These are phyloP conservation scores for Domatiomyces globalis DNA, from an alignment of 2,329 filamentous ascomycete genomes.

Conservation along the genomic window DNA sequence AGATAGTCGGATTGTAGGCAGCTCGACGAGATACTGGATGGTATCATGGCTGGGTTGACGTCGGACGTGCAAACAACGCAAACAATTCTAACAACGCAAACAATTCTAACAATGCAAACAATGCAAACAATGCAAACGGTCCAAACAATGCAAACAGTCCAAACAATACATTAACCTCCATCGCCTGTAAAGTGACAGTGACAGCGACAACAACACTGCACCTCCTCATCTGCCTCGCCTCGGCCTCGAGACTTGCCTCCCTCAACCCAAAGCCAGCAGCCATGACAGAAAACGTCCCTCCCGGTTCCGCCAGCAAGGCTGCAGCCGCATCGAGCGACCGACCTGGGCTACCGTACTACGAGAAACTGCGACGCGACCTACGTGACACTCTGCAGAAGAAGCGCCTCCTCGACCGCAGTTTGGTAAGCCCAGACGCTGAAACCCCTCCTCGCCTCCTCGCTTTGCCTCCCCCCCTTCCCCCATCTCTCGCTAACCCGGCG, in stretches of 20 bases:
- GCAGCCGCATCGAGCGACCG: slow-evolving; percentile 21
- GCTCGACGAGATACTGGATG: too few relatives aligned
- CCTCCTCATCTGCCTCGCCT: too few relatives aligned
- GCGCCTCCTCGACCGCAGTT: slow-evolving; percentile 45
- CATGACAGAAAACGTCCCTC: slow-evolving; percentile 31
- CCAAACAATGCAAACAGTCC: not conserved
- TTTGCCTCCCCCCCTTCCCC: slow-evolving; percentile 5
- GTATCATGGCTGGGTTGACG: too few relatives aligned
- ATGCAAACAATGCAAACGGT: slow-evolving; percentile 27
- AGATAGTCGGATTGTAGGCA: too few relatives aligned
- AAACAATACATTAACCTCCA: not conserved
- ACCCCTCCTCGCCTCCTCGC: slow-evolving; percentile 1
- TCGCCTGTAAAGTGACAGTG: not conserved
- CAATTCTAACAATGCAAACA: not conserved
- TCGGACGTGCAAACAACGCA: too few relatives aligned
- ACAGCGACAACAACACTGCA: not conserved
- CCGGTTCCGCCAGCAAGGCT: slow-evolving; percentile 17
- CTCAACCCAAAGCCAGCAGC: not conserved
- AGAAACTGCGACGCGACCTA: slow-evolving; percentile 54
- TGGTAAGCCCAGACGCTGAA: slow-evolving; percentile 32
- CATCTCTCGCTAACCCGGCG: not conserved
- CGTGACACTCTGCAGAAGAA: slow-evolving; percentile 54
- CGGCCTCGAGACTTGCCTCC: not conserved
- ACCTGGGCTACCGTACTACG: slow-evolving; percentile 50
- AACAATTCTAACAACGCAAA: too few relatives aligned